Evolutionary conservation across 805 yeast genomes (phyloP), one percentile per base, ranked within the genome.

Genomic region (Metschnikowia vanudenii): DNA sequence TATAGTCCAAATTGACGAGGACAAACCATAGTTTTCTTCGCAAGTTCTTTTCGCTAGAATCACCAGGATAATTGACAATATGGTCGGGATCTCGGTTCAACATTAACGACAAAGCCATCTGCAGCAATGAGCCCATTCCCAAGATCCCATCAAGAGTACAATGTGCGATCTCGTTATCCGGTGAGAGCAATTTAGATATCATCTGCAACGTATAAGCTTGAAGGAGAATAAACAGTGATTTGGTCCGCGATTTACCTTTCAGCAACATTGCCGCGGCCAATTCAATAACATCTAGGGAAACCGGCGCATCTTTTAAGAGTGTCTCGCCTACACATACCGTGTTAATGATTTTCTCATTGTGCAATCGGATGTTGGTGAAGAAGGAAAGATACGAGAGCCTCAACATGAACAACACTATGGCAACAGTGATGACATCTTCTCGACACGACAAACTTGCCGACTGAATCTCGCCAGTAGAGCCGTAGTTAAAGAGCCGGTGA

Each of bases 171-270:
- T 47, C 61, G 22, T 40, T 47, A 14, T 59, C 63, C 3, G 53
- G 53, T 1, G 62, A 52, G 18, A 39, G 34, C 37, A 51, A 35
- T 14, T 46, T 41, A 36, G 41, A 40, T 9, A 53, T 44, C 28
- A 49, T 47, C 28, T 42, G 41, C 37, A 60, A 43, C 32, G 54
- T 48, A 10, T 45, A 41, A 10, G 62, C 62, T 38, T 59, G 64
- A 12, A 60, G 45, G 9, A 52, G 51, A 12, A 44, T 20, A 18
- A 60, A 41, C 31, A 49, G 46, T 6, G 48, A 44, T 37, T 46
- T 50, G 8, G 26, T 29, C 4, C 53, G 41, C 16, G 38, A 39
- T 4, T 46, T 44, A 41, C 53, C 56, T 16, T 41, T 43, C 17
- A 43, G 47, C 8, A 56, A 34, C 34, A 55, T 47, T 9, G 45